Conservation (phyloP, 306 rosid genomes). For the Fragaria ananassa region DNA sequence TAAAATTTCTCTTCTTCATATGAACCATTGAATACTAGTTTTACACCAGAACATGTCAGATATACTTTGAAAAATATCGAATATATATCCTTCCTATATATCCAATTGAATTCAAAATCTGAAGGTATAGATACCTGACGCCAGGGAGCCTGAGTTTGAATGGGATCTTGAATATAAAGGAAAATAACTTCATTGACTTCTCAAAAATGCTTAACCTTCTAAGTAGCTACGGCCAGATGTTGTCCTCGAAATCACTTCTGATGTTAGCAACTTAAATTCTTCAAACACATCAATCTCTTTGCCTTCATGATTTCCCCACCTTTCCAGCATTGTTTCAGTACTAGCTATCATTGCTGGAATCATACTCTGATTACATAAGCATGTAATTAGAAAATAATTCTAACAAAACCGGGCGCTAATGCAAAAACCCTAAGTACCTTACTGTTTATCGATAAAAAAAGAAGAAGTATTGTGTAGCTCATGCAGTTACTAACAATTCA, state of each 20-base stretch:
- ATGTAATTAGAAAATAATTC: background rate
- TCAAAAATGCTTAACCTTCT: slow-evolving; percentile 18
- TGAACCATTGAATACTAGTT: background rate
- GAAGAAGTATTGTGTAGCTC: too few species aligned
- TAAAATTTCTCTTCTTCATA: background rate
- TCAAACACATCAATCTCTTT: slow-evolving; percentile 30
- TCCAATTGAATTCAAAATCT: background rate
- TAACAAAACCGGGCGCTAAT: background rate
- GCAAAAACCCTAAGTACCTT: too few species aligned
- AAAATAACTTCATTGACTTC: background rate
- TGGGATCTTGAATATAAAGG: background rate
- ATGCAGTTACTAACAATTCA: too few species aligned
- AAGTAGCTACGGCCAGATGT: slow-evolving; percentile 15
- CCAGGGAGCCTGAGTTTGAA: slow-evolving; percentile 1
- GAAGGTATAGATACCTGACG: slow-evolving; percentile 11
- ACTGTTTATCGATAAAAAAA: too few species aligned
- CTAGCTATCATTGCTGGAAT: slow-evolving; percentile 17
- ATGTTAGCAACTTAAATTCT: slow-evolving; percentile 23
- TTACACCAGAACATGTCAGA: background rate
- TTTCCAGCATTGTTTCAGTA: slow-evolving; percentile 18
- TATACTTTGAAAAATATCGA: background rate
- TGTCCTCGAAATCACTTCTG: slow-evolving; percentile 23
- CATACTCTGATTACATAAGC: slow-evolving; percentile 3
- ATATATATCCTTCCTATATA: background rate
- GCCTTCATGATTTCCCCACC: slow-evolving; percentile 21